Evolutionary conservation across 164 flowering plant genomes (phyloP), one percentile per base, ranked within the genome.

Genomic region (Magnolia sinica): DNA sequence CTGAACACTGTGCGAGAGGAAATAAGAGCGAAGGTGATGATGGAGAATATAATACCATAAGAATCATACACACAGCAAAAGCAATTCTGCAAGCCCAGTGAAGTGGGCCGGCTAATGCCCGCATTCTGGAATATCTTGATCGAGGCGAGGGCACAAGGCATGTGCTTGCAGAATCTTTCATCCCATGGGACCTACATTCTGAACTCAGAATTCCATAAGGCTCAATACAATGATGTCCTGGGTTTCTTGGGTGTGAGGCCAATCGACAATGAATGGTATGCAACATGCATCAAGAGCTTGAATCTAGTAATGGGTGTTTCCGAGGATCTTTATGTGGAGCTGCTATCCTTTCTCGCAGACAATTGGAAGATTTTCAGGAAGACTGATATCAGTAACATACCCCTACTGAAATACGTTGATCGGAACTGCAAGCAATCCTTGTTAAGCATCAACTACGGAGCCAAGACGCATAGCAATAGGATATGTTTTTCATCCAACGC

Each of bases 111-210:
- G n/a, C n/a, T n/a, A n/a, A n/a, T 27, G 55, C 71, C 74, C 20
- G 50, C 71, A 19, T 83, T 83, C 55, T 83, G 82, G 84, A 70
- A 29, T 59, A 79, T 83, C 29, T 72, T 81, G 79, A 50, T 69
- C 10, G 70, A 79, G 73, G 84, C 82, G n/a, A 63, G 74, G 71
- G 59, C 59, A 50, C 74, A 78, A 66, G 86, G 86, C 3, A 80
- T 83, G 68, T 55, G 73, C 66, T 58, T 83, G 55, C 76, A 79
- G 2, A 79, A 74, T 70, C 55, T 83, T 63, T 79, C 79, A 52
- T 76, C 84, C 13, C 80, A 81, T 68, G 83, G 77, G 27, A 74
- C 7, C 0, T 77, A 63, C 37, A 61, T 73, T 22, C 27, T 83
- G 23, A 68, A 27, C 65, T 79, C 74, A 3, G 31, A 13, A 22